These are phyloP conservation scores for Fusarium neocosmosporiellum DNA, from an alignment of 2,329 filamentous ascomycete genomes.

Conservation along the genomic window DNA sequence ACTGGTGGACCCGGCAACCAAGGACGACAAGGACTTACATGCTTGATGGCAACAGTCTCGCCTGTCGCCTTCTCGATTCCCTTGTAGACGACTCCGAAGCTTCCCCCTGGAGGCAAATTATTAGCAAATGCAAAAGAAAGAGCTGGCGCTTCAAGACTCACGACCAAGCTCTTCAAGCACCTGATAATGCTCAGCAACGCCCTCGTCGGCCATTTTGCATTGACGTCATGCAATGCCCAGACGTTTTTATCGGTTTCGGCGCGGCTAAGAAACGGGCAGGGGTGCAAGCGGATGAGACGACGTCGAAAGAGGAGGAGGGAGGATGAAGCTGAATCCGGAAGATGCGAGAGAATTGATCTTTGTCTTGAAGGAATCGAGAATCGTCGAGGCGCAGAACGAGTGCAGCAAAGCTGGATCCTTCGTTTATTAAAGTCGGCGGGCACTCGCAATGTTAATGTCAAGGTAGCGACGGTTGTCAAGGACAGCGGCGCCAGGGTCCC, in stretches of 20 bases:
- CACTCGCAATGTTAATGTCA: slow-evolving; percentile 20
- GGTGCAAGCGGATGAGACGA: slow-evolving; percentile 12
- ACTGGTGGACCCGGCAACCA: slow-evolving; percentile 28
- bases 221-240: slow-evolving; percentile 40
- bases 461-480: slow-evolving; percentile 48
- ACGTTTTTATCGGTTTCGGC: slow-evolving; percentile 19
- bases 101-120: slow-evolving; percentile 73
- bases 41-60: slow-evolving; percentile 95
- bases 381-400: neutral
- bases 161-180: slow-evolving; percentile 96
- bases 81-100: slow-evolving; percentile 97
- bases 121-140: slow-evolving; percentile 12
- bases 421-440: slow-evolving; percentile 36
- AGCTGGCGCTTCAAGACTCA: slow-evolving; percentile 60
- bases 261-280: slow-evolving; percentile 9
- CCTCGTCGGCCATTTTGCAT: slow-evolving; percentile 67
- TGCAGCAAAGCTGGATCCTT: slow-evolving; percentile 19
- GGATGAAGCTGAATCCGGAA: slow-evolving; percentile 3
- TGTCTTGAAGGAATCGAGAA: slow-evolving; percentile 11
- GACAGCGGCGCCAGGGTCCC: slow-evolving; percentile 42
- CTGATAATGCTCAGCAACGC: slow-evolving; percentile 88
- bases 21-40: slow-evolving; percentile 67
- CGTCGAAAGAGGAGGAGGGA: slow-evolving; percentile 7
- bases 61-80: slow-evolving; percentile 91
- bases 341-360: slow-evolving; percentile 3